A percentile compares a stretch with the other conserved stretches of the same genome.
Evolutionary conservation across 768 basidiomycete species (phyloP).

Genomic region (Strobilomyces dryophilus): DNA sequence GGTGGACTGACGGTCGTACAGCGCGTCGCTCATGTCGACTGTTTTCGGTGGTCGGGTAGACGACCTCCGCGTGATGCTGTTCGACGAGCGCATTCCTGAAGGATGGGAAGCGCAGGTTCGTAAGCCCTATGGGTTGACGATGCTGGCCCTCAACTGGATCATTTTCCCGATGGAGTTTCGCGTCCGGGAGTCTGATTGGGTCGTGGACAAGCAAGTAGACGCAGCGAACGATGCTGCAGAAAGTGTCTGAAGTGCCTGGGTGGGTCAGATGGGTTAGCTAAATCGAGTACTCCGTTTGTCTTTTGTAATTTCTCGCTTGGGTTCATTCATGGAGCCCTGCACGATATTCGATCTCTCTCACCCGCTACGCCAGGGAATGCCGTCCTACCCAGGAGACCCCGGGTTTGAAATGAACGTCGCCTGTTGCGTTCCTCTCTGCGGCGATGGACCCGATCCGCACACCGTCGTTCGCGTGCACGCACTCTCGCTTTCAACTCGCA

Average conservation of each 20-base stretch:
- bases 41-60: slow-evolving; percentile 44
- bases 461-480: slow-evolving; percentile 26
- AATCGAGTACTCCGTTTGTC: no score
- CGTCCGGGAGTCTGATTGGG: slow-evolving; percentile 16
- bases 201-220: neutral
- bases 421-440: slow-evolving; percentile 15
- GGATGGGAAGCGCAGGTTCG: slow-evolving; percentile 65
- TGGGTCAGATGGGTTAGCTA: no score
- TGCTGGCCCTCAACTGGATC: slow-evolving; percentile 48
- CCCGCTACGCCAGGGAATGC: slow-evolving; percentile 15
- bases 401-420: slow-evolving; percentile 18
- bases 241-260: neutral
- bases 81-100: slow-evolving; percentile 66
- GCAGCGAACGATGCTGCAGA: neutral
- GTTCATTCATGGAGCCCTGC: slow-evolving; percentile 7
- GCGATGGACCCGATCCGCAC: neutral
- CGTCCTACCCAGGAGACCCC: slow-evolving; percentile 29
- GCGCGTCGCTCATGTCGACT: slow-evolving; percentile 55
- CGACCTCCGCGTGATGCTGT: slow-evolving; percentile 50
- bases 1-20: slow-evolving; percentile 24
- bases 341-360: slow-evolving; percentile 28
- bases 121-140: slow-evolving; percentile 54
- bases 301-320: no score
- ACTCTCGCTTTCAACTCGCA: slow-evolving; percentile 61
- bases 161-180: slow-evolving; percentile 9